Base-by-base conservation (phyloP, 2,329 filamentous ascomycete species). In the Emmonsiellopsis sp. region DNA sequence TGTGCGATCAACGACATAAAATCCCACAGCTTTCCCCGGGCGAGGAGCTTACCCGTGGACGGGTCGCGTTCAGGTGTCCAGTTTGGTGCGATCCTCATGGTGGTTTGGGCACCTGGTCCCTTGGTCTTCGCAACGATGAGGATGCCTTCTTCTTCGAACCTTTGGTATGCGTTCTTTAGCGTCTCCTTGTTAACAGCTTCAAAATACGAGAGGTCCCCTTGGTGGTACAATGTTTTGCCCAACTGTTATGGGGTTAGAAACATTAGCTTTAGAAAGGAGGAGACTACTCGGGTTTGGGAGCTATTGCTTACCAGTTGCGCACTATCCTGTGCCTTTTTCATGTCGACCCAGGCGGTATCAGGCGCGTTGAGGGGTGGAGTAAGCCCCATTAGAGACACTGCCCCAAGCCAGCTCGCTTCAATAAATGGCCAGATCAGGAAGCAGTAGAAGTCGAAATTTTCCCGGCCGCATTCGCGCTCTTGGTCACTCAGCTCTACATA, bases 341-440 rank as follows among this genome's bases (percentile, higher is more conserved):
- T 74, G 61, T 88, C 86, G 32, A 97, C 78, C 88, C 90, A 96
- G 5, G 81, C 75, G 47, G 86, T 83, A n/a, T 77, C 76, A n/a
- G 76, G 73, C 55, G 63, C 64, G 13, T 49, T 39, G 0, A 70
- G 64, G 3, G 88, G 89, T 1, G 91, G 90, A 0, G 88, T 86
- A 11, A 97, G 77, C 44, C 92, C 91, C 75, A 95, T 85, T 0
- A 97, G 76, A 0, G 87, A 89, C 0, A 97, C 86, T 0, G 90
- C 87, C 9, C 89, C 91, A 1, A 98, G 79, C 93, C 93, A 98
- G 51, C 82, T 86, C 0, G 91, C 87, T 70, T 98, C 93, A 60
- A 97, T 91, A 61, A 98, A 98, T 0, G 93, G 93, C 93, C 93
- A 98, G 58, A 98, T 89, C 17, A 98, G 74, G 77, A 97, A 98